Evolutionary conservation across 2,329 filamentous ascomycete genomes (phyloP).

Genomic region (Keithomyces neogunnii): DNA sequence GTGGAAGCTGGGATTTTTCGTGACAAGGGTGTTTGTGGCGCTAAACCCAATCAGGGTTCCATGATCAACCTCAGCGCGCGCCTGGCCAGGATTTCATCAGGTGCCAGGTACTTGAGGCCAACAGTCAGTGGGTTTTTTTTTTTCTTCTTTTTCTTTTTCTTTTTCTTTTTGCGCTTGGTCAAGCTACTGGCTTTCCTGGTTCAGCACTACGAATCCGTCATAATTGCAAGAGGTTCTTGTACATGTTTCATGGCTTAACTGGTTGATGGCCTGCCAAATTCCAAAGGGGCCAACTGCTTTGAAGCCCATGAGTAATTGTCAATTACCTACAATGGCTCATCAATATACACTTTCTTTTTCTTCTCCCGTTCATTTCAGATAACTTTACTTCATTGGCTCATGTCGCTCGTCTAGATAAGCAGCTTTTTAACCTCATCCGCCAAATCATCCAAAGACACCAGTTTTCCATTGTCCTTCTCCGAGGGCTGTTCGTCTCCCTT

Average conservation of each 20-base stretch:
- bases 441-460: constrained; percentile 58
- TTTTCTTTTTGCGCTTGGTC: too few relatives aligned
- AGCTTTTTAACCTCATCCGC: constrained; percentile 50
- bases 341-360: background rate
- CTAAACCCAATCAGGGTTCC: constrained; percentile 26
- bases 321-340: background rate
- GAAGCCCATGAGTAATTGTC: background rate
- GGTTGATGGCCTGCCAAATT: too few relatives aligned
- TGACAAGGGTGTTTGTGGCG: constrained; percentile 11
- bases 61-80: constrained; percentile 14
- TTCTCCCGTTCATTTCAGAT: background rate
- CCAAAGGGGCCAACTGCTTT: too few relatives aligned
- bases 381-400: background rate
- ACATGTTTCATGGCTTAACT: too few relatives aligned
- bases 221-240: too few relatives aligned
- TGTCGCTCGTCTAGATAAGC: constrained; percentile 7
- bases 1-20: constrained; percentile 8
- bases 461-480: constrained; percentile 72
- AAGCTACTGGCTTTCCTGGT: too few relatives aligned
- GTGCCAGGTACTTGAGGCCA: background rate
- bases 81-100: background rate
- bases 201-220: too few relatives aligned
- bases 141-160: too few relatives aligned
- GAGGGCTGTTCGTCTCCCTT: constrained; percentile 76
- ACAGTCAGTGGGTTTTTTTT: too few relatives aligned